A percentile compares a stretch with the other conserved stretches of the same genome.
These are phyloP conservation scores for Citrullus colocynthis DNA, from an alignment of 306 rosid genomes.

Conservation along the genomic window DNA sequence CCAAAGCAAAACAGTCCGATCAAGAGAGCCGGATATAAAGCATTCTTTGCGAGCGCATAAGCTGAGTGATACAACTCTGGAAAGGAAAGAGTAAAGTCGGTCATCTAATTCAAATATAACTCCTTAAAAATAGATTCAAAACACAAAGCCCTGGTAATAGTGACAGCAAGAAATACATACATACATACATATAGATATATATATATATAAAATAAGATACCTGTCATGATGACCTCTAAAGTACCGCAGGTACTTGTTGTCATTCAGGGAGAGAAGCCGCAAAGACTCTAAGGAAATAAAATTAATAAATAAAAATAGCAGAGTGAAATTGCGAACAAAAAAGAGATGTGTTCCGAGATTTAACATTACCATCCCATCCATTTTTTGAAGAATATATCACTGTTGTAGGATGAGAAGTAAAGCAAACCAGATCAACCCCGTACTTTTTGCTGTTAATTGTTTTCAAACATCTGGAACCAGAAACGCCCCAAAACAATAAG, in stretches of 20 bases:
- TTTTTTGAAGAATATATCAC: constrained; percentile 95
- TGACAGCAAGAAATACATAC: background rate
- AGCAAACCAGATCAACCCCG: constrained; percentile 94
- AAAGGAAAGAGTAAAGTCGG: background rate
- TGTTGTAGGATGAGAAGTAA: constrained; percentile 89
- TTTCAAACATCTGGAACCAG: constrained; percentile 72
- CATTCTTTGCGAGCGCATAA: constrained; percentile 74
- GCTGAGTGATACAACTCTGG: constrained; percentile 89
- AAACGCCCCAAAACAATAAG: background rate
- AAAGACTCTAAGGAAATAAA: constrained; percentile 51
- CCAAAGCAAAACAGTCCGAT: constrained; percentile 88
- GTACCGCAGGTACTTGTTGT: constrained; percentile 90
- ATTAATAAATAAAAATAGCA: constrained; percentile 4
- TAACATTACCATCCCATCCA: constrained; percentile 83
- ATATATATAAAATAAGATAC: constrained; percentile 19
- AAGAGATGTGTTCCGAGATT: background rate
- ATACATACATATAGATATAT: no score
- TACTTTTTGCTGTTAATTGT: constrained; percentile 95
- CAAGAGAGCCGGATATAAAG: constrained; percentile 88
- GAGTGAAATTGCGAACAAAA: background rate
- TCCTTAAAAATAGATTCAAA: background rate
- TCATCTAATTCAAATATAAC: background rate
- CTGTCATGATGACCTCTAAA: constrained; percentile 98
- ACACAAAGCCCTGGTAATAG: background rate
- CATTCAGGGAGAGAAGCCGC: constrained; percentile 83